Evolutionary conservation across 2,329 filamentous ascomycete genomes (phyloP).

Genomic region (Epichloe aotearoae): DNA sequence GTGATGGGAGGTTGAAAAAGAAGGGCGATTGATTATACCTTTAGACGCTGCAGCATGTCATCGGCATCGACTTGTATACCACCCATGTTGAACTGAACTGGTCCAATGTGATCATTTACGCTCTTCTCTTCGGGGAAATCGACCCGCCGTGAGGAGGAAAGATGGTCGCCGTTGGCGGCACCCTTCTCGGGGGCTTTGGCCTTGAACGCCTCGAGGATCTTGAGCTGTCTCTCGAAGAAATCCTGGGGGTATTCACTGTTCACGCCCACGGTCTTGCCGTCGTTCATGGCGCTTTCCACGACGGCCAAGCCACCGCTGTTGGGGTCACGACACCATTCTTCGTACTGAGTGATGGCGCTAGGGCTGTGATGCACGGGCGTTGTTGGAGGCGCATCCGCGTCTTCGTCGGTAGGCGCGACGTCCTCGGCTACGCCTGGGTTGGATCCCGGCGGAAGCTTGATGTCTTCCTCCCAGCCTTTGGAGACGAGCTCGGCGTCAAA

Average conservation of each 20-base stretch:
- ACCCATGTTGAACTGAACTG: conserved; percentile 96
- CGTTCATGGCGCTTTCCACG: conserved; percentile 26
- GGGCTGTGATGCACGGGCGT: not conserved
- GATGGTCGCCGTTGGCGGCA: conserved; percentile 12
- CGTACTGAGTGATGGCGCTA: conserved; percentile 59
- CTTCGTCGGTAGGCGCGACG: conserved; percentile 10
- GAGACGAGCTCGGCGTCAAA: conserved; percentile 86
- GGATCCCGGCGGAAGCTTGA: conserved; percentile 41
- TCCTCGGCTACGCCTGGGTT: conserved; percentile 11
- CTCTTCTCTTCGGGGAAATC: conserved; percentile 30
- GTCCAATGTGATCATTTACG: conserved; percentile 72
- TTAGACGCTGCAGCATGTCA: conserved; percentile 77
- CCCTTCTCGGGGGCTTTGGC: conserved; percentile 39
- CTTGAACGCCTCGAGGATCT: conserved; percentile 53
- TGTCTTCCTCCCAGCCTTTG: conserved; percentile 73
- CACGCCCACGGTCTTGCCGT: conserved; percentile 20
- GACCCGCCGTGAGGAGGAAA: conserved; percentile 12
- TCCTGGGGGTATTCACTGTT: conserved; percentile 52
- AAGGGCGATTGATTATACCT: conserved; percentile 39
- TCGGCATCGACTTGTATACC: conserved; percentile 93
- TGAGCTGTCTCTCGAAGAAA: conserved; percentile 64
- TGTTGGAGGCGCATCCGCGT: conserved; percentile 8
- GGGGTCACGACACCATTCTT: conserved; percentile 66
- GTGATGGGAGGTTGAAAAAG: not conserved
- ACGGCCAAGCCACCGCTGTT: conserved; percentile 42